Conservation (phyloP, 495 filamentous ascomycete species). For the Viridothelium virens region DNA sequence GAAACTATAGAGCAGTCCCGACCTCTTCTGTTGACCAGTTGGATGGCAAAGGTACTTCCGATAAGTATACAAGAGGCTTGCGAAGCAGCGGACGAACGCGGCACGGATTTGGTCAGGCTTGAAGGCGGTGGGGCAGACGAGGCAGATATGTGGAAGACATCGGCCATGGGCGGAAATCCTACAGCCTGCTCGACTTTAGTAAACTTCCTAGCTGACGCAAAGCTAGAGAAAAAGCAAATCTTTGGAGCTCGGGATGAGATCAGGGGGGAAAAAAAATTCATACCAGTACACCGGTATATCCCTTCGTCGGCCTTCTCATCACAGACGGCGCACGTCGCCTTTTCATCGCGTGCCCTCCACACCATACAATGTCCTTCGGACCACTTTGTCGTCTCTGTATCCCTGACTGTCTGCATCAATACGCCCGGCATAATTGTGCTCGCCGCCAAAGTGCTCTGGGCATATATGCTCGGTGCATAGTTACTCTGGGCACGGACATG, state of each 20-base stretch:
- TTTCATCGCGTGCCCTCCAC: conserved; percentile 58
- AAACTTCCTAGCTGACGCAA: background rate
- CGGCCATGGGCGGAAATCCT: conserved; percentile 67
- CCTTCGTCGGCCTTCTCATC: conserved; percentile 85
- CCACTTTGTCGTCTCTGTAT: conserved; percentile 82
- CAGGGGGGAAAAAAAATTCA: conserved; percentile 14
- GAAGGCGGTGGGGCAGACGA: conserved; percentile 88
- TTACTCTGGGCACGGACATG: conserved; percentile 63
- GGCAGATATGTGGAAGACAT: conserved; percentile 69
- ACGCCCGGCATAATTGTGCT: conserved; percentile 94
- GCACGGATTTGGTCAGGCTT: conserved; percentile 82
- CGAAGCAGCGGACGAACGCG: conserved; percentile 88
- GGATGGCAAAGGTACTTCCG: conserved; percentile 72
- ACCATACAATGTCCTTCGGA: conserved; percentile 90
- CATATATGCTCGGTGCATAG: conserved; percentile 93
- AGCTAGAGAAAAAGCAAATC: background rate
- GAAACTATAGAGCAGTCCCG: conserved; percentile 81
- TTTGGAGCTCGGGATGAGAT: too few relatives aligned
- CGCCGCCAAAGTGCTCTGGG: conserved; percentile 94
- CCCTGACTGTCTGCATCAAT: conserved; percentile 72
- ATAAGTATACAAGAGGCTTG: conserved; percentile 93
- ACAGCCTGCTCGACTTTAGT: conserved; percentile 47
- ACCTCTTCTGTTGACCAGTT: conserved; percentile 72
- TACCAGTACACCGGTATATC: conserved; percentile 66
- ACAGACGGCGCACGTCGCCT: conserved; percentile 72